phyloP scores from a whole-genome alignment of 371 early-diverging fungal species.

The Nematocida sp. region DNA sequence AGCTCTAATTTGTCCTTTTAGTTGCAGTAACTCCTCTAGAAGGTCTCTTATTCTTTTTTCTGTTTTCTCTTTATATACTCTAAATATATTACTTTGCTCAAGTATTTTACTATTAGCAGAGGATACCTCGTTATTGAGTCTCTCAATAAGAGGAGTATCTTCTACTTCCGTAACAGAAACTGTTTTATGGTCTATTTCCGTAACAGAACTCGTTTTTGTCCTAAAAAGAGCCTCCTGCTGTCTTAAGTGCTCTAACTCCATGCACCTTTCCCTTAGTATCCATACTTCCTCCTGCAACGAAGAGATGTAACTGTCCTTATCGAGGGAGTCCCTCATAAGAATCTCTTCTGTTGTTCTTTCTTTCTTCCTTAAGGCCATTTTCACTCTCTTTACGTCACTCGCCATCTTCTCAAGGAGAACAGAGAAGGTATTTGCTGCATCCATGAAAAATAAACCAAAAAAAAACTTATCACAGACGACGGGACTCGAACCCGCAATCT shows the following conservation, averaged over 20 bases:
- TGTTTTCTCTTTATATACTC: not conserved
- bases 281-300: not conserved
- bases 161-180: too few relatives aligned
- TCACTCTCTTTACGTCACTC: constrained; percentile 13
- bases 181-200: too few relatives aligned
- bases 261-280: not conserved
- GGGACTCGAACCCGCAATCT: constrained; percentile 61
- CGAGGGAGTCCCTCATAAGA: constrained; percentile 20
- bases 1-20: constrained; percentile 91
- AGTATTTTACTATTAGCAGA: too few relatives aligned
- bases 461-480: constrained; percentile 50
- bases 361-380: constrained; percentile 6
- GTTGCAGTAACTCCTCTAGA: constrained; percentile 68
- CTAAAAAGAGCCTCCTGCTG: not conserved
- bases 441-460: not conserved
- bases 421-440: not conserved
- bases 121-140: not conserved
- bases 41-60: constrained; percentile 36
- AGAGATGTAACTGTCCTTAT: not conserved
- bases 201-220: too few relatives aligned
- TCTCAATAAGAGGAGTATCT: not conserved
- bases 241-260: not conserved
- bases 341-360: constrained; percentile 21
- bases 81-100: not conserved
- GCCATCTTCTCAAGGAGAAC: constrained; percentile 30